Evolutionary conservation across 495 filamentous ascomycete genomes (phyloP).

Genomic region (Tuber indicum): DNA sequence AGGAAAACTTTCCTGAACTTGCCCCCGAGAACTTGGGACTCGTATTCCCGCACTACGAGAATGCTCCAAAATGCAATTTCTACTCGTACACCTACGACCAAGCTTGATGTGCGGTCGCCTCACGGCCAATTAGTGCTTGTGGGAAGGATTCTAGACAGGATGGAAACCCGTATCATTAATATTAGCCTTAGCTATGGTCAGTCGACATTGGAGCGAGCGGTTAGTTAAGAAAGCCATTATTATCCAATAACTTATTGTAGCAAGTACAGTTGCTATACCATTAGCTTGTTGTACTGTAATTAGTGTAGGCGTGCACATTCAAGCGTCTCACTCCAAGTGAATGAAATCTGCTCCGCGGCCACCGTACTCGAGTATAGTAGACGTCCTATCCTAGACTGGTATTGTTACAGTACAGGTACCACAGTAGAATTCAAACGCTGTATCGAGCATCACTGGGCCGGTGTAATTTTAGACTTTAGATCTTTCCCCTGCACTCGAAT

Average conservation of each 20-base stretch:
- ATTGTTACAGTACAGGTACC: not conserved
- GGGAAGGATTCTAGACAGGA: not conserved
- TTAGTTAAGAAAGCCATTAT: not conserved
- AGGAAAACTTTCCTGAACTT: constrained; percentile 54
- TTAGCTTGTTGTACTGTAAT: not conserved
- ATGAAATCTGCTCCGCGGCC: not conserved
- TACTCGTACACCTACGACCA: not conserved
- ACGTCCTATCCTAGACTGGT: not conserved
- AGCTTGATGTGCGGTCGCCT: not conserved
- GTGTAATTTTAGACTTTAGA: not conserved
- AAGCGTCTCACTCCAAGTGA: not conserved
- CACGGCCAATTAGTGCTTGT: not conserved
- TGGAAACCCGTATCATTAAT: not conserved
- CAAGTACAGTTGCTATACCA: not conserved
- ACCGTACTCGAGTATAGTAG: not conserved
- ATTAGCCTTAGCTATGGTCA: not conserved
- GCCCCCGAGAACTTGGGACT: constrained; percentile 50
- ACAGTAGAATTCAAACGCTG: not conserved
- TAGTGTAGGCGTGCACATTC: not conserved
- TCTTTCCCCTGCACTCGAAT: not conserved
- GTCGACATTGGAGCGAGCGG: not conserved
- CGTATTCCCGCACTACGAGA: constrained; percentile 53
- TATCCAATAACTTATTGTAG: not conserved
- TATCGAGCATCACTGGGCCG: not conserved
- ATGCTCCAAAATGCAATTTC: constrained; percentile 25